These are phyloP conservation scores for Monascus purpureus DNA, from an alignment of 495 filamentous ascomycete genomes.

Conservation along the genomic window DNA sequence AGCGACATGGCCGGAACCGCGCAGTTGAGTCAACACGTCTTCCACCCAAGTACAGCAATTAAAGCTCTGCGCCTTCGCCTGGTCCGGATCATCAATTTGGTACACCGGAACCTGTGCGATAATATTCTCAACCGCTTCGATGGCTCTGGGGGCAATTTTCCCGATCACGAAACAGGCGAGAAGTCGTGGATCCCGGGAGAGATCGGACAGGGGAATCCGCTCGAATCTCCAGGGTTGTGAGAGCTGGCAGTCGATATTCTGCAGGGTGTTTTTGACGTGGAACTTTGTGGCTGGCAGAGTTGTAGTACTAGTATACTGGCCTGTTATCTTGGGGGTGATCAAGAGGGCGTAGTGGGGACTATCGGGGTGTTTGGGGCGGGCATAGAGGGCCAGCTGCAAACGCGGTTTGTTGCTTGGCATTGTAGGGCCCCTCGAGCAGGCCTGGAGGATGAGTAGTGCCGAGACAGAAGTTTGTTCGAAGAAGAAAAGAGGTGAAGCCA, in stretches of 20 bases:
- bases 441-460: too few species aligned
- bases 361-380: background rate
- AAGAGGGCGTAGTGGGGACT: conserved; percentile 3
- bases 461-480: too few species aligned
- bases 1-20: background rate
- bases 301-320: background rate
- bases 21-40: background rate
- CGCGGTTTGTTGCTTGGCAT: conserved; percentile 10
- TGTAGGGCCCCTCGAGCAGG: too few species aligned
- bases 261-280: conserved; percentile 1
- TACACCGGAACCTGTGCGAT: background rate
- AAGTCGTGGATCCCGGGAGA: background rate
- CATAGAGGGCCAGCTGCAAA: conserved; percentile 3
- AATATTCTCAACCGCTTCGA: background rate
- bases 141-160: background rate
- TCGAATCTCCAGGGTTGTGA: background rate
- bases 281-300: conserved; percentile 2
- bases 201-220: background rate
- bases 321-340: conserved; percentile 3
- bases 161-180: background rate
- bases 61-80: background rate
- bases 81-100: background rate
- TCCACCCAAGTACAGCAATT: background rate
- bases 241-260: background rate
- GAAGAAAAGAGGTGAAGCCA: too few species aligned